Evolutionary conservation across 306 rosid genomes (phyloP), one percentile per base, ranked within the genome.

Genomic region (Crotalaria pallida): DNA sequence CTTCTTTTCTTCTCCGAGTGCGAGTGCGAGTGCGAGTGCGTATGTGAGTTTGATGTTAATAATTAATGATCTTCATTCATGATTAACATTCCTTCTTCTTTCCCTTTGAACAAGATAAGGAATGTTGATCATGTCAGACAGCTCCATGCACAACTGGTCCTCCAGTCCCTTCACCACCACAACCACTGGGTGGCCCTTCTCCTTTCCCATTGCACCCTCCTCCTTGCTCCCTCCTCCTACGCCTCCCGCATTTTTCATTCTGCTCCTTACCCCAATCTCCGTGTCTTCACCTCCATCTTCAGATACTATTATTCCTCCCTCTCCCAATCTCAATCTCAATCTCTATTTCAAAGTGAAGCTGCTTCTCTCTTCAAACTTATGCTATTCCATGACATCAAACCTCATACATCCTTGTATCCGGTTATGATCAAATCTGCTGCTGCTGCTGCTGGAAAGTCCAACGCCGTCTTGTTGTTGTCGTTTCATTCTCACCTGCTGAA

Each of bases 71-170:
- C n/a, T n/a, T n/a, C n/a, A n/a, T n/a, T n/a, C n/a, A n/a, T n/a
- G n/a, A n/a, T n/a, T n/a, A n/a, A n/a, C n/a, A n/a, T n/a, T n/a
- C n/a, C n/a, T n/a, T n/a, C n/a, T n/a, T n/a, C n/a, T n/a, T n/a
- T n/a, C n/a, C n/a, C n/a, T n/a, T n/a, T n/a, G n/a, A n/a, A n/a
- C n/a, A 84, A 58, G 76, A 33, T 86, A 64, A 48, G 21, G 48
- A 71, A 69, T 72, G 58, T 79, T 15, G 10, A 27, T 29, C 69
- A 69, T 74, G 61, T 84, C 29, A 78, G 33, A 40, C 87, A 84
- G 71, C 67, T 88, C 6, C 96, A 86, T 77, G 88, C 89, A 23
- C 84, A 74, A 18, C 81, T 86, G 33, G 10, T 86, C 68, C 78
- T 56, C 23, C 76, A 67, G 27, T 80, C 82, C 73, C 80, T 76